These are phyloP conservation scores for Triangularia setosa DNA, from an alignment of 2,329 filamentous ascomycete genomes.

Conservation along the genomic window DNA sequence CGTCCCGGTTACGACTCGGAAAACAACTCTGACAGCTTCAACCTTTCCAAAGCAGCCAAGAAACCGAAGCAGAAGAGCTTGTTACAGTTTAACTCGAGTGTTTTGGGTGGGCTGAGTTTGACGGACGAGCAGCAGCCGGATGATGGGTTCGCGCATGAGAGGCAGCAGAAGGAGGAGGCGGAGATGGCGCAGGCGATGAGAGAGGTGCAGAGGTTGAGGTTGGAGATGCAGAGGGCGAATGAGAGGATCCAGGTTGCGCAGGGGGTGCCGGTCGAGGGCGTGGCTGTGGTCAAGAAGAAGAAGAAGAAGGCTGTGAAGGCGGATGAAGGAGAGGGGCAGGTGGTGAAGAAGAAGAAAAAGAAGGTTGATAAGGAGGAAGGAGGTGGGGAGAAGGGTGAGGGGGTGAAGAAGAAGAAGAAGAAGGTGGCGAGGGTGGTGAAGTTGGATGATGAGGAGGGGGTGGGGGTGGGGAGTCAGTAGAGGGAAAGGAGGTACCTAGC, in stretches of 20 bases:
- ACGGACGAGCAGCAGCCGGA: slow-evolving; percentile 44
- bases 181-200: slow-evolving; percentile 87
- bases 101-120: slow-evolving; percentile 68
- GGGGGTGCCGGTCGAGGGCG: slow-evolving; percentile 62
- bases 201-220: slow-evolving; percentile 77
- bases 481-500: not conserved
- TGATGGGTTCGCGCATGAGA: slow-evolving; percentile 54
- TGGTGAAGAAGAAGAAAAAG: slow-evolving; percentile 5
- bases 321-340: not conserved
- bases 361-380: slow-evolving; percentile 32
- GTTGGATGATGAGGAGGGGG: slow-evolving; percentile 22
- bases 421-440: slow-evolving; percentile 23
- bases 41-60: slow-evolving; percentile 44
- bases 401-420: slow-evolving; percentile 27
- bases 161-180: slow-evolving; percentile 69
- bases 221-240: slow-evolving; percentile 84
- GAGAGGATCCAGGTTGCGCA: slow-evolving; percentile 69
- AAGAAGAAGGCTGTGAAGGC: slow-evolving; percentile 45
- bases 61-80: slow-evolving; percentile 60
- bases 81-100: slow-evolving; percentile 83
- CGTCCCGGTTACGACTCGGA: slow-evolving; percentile 51
- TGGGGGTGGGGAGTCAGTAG: not conserved
- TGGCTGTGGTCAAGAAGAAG: slow-evolving; percentile 64
- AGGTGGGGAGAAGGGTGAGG: slow-evolving; percentile 26
- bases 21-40: slow-evolving; percentile 43